These are phyloP conservation scores for Globisporangium echinulatum DNA, from an alignment of 352 stramenopile species.

Conservation along the genomic window DNA sequence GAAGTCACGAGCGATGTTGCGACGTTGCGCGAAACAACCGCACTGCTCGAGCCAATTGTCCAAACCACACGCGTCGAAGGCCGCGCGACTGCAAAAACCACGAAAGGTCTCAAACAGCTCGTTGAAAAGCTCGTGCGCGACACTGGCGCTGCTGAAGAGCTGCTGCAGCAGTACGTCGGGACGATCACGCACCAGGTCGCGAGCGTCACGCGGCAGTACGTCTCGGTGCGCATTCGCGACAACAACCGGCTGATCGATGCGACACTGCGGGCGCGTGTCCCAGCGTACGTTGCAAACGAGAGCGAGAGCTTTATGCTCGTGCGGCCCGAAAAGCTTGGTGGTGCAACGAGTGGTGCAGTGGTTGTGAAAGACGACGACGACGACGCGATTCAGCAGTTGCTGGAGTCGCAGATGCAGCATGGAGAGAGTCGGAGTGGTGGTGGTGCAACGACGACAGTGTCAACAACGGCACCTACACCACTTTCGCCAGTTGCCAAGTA, in stretches of 20 bases:
- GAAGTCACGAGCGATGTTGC: conserved; percentile 28
- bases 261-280: conserved; percentile 60
- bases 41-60: conserved; percentile 34
- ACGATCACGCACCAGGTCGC: conserved; percentile 82
- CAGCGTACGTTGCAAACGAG: conserved; percentile 62
- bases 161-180: conserved; percentile 80
- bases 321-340: conserved; percentile 23
- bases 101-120: conserved; percentile 60
- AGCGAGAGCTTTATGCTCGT: conserved; percentile 65
- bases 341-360: conserved; percentile 24
- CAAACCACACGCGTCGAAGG: conserved; percentile 37
- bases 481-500: conserved; percentile 1
- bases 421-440: not conserved
- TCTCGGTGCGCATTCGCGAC: conserved; percentile 72
- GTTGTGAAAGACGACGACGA: conserved; percentile 37
- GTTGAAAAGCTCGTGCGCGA: conserved; percentile 76
- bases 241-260: conserved; percentile 78
- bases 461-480: not conserved
- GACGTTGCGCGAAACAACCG: conserved; percentile 30
- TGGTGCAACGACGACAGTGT: conserved; percentile 1
- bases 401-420: conserved; percentile 10
- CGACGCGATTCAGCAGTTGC: conserved; percentile 24
- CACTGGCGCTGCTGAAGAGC: conserved; percentile 53
- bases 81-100: conserved; percentile 34
- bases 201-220: conserved; percentile 74